Base-by-base conservation (phyloP, 441 rosid genomes). In the Syzygium malaccense region DNA sequence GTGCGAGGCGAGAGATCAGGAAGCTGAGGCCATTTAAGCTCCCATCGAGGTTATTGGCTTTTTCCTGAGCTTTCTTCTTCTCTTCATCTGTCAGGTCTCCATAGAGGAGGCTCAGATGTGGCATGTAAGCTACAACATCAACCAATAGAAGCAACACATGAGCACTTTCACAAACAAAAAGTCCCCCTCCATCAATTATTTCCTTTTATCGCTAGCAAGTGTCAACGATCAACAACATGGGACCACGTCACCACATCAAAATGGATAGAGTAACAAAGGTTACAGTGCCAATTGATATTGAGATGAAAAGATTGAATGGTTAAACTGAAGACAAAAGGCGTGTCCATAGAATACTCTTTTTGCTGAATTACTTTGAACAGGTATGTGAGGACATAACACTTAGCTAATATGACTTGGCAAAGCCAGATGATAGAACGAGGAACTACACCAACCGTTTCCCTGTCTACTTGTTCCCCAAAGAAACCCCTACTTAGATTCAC, bases 61-160 rank as follows among this genome's bases (percentile, higher is more conserved):
- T 95, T 89, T 96, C 98, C 90, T 91, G 92, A 49, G 96, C 98
- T 89, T 90, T 92, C 90, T 94, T 94, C 96, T 96, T 97, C 91
- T 94, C 96, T 56, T 95, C 96, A 48, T 95, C 97, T 4, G 94
- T 92, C 54, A 96, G 93, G 91, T 95, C 96, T 5, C 93, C 95
- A 45, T 97, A 97, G 4, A 96, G 93, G 51, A 97, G 90, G 92
- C 99, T 97, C 89, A 94, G 87, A 93, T 96, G 99, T 8, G 98
- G 99, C 98, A 96, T 96, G 94, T 96, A 97, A 78, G 97, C 98
- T 97, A 93, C 92, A 85, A 90, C 5, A 9, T 56, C 10, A 55
- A 20, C 45, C 62, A 33, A 53, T 19, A 51, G 23, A 26, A 55
- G 49, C 71, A 80, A 89, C 19, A 26, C 3, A 37, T 66, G 57